Evolutionary conservation across 257 asterid species (phyloP).

Genomic region (Orobanche coerulescens): DNA sequence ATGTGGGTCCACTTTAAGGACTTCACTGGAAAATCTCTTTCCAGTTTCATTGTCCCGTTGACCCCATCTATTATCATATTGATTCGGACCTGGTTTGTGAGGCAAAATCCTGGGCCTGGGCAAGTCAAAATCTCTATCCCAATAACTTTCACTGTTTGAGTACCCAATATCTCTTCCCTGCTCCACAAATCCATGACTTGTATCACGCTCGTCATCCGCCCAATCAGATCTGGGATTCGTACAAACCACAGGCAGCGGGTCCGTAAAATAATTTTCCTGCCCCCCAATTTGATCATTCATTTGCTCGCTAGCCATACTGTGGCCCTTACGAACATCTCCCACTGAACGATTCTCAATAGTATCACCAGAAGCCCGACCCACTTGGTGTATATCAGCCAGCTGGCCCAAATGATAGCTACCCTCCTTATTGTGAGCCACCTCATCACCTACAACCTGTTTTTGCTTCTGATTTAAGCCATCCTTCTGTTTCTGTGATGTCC

Average conservation of each 20-base stretch:
- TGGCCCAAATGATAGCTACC: constrained; percentile 40
- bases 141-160: constrained; percentile 53
- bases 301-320: constrained; percentile 31
- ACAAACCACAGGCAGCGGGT: constrained; percentile 73
- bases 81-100: constrained; percentile 48
- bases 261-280: constrained; percentile 49
- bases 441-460: constrained; percentile 43
- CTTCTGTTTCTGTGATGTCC: constrained; percentile 55
- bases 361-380: constrained; percentile 35
- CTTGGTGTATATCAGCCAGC: constrained; percentile 37
- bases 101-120: constrained; percentile 58
- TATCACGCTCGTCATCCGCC: constrained; percentile 99
- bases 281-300: constrained; percentile 32
- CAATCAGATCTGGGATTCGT: constrained; percentile 88
- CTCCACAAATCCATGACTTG: constrained; percentile 67
- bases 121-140: constrained; percentile 80
- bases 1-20: constrained; percentile 41
- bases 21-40: constrained; percentile 45
- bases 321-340: constrained; percentile 39
- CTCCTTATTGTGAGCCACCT: constrained; percentile 36
- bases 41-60: constrained; percentile 58
- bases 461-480: constrained; percentile 58
- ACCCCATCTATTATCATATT: constrained; percentile 46
- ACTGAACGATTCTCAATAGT: constrained; percentile 29
- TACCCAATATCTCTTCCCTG: constrained; percentile 52